Evolutionary conservation across 75 land plant species (phyloP).

Genomic region (Cupressus sempervirens): DNA sequence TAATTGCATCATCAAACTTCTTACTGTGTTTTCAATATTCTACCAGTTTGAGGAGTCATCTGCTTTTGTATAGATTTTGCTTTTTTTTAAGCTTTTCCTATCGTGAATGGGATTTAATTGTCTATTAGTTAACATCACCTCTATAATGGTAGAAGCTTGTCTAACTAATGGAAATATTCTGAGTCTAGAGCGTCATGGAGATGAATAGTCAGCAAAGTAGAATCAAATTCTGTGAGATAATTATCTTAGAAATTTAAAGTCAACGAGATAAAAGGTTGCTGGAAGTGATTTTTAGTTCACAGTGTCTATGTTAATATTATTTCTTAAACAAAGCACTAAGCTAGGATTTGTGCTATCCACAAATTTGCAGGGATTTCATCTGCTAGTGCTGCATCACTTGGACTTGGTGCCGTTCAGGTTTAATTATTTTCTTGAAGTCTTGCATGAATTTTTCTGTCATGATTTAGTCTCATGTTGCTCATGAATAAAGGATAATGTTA

Average conservation of each 20-base stretch:
- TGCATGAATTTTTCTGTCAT: background rate
- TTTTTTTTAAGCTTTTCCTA: background rate
- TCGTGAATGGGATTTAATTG: background rate
- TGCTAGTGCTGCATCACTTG: no score
- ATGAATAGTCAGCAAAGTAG: conserved; percentile 1
- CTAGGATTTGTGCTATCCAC: no score
- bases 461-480: background rate
- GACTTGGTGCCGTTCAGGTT: no score
- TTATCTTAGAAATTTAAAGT: no score
- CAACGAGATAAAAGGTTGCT: no score
- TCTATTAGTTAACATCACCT: background rate
- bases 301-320: no score
- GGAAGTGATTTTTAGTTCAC: no score
- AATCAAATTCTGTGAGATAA: conserved; percentile 9
- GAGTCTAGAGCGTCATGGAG: background rate
- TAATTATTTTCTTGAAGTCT: background rate
- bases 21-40: background rate
- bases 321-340: no score
- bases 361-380: no score
- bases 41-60: background rate
- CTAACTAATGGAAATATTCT: background rate
- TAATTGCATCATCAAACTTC: background rate
- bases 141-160: background rate
- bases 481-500: background rate
- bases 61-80: background rate